Evolutionary conservation across 495 filamentous ascomycete species (phyloP), one percentile per base, ranked within the genome.

Genomic region (Aspergillus sparsus): DNA sequence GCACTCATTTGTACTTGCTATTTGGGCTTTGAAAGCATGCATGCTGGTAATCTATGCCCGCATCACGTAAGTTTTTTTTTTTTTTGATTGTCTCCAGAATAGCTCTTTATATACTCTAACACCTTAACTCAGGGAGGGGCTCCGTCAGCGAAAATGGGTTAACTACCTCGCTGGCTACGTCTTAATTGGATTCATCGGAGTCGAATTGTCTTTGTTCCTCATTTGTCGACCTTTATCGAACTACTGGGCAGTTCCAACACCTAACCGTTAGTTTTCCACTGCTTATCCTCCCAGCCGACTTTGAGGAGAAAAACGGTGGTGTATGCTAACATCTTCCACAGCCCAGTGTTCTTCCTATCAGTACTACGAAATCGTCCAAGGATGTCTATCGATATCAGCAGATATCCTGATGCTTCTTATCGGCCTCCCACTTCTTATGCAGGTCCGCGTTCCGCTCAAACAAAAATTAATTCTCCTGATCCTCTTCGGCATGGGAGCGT

Each of bases 401-500:
- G 87, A 90, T 58, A 37, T 86, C 11, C 74, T 84, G 63, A 89
- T 89, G 80, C 78, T 90, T 11, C 60, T 79, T 53, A 82, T 90
- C 57, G 85, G 82, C 31, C 76, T 90, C 10, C 85, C 86, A 0
- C 73, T 90, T 49, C 77, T 89, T 10, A 59, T 88, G 34, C 80
- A 82, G 51, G 79, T 82, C 31, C 78, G 80, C 16, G 74, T 89
- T 0, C 83, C 85, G 0, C 53, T 78, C 13, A 68, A 71, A 62
- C 79, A 85, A 56, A 90, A 89, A 67, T 53, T 84, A 8, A 78
- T 87, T 35, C 76, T 89, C 4, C 63, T 79, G 15, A 6, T 73
- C 36, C 67, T 82, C 37, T 82, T 82, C 68, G 74, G 74, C 55
- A 83, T 89, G 62, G 87, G 87, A 27, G 70, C 86, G 58, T 89